A percentile compares a stretch with the other conserved stretches of the same genome.
Evolutionary conservation across 2,329 filamentous ascomycete genomes (phyloP).

Genomic region (Cladosporium sp.): DNA sequence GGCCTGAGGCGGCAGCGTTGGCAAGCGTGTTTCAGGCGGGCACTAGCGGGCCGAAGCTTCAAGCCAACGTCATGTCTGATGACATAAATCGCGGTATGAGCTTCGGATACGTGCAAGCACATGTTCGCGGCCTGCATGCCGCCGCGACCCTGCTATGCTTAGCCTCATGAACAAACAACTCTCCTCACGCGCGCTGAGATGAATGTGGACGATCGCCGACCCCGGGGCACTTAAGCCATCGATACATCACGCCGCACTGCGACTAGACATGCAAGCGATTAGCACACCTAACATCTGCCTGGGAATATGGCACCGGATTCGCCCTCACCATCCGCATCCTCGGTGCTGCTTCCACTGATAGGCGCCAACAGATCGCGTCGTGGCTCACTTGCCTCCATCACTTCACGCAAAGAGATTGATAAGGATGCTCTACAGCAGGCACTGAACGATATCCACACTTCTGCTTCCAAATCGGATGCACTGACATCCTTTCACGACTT

Average conservation of each 20-base stretch:
- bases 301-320: conserved; percentile 25
- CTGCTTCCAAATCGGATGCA: conserved; percentile 77
- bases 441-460: conserved; percentile 82
- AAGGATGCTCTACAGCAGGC: conserved; percentile 71
- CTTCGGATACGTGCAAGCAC: neutral
- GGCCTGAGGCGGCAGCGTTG: too few relatives aligned
- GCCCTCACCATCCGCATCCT: conserved; percentile 26
- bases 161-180: conserved; percentile 1
- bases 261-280: conserved; percentile 16
- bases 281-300: conserved; percentile 1
- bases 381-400: conserved; percentile 37
- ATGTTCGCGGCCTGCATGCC: conserved; percentile 1
- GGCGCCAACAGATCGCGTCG: conserved; percentile 30
- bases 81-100: neutral
- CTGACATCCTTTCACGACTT: conserved; percentile 95
- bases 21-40: too few relatives aligned
- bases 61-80: too few relatives aligned
- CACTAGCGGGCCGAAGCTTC: too few relatives aligned
- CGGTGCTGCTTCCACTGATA: conserved; percentile 28
- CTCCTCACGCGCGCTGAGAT: neutral
- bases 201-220: neutral
- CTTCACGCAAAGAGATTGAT: conserved; percentile 47
- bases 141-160: neutral
- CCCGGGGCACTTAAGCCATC: neutral
- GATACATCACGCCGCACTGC: neutral